Base-by-base conservation (phyloP, 495 filamentous ascomycete genomes). In the Neurospora sp. region DNA sequence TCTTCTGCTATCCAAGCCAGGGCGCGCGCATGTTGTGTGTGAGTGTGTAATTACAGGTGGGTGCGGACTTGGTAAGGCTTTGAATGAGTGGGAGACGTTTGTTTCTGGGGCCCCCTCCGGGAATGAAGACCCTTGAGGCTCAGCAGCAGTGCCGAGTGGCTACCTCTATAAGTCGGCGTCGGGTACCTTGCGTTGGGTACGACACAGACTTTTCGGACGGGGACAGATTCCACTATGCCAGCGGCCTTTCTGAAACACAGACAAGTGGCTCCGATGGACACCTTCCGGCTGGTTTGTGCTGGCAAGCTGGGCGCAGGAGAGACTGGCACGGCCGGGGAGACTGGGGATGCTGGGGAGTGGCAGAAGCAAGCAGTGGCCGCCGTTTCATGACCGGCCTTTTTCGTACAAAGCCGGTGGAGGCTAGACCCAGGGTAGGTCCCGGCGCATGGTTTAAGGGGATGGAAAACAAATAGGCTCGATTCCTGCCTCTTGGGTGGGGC, bases 241-340 rank as follows among this genome's bases (percentile, higher is more conserved):
- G 76, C 73, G 73, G 69, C 53, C 73, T 73, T 72, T 73, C 71
- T 79, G 78, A 80, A 77, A 79, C 77, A 79, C 70, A 73, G 76
- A 77, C 78, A 80, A 74, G 77, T 79, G 78, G 76, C 78, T 40
- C 53, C 27, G 53, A 39, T 74, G 69, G 73, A 59, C 42, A 66
- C 39, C 61, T 70, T 75, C 27, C 53, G 14, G 53, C 53, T 66
- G 53, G 53, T 66, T 66, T 66, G 53, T 66, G 53, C 53, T 66
- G 53, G 53, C 53, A 61, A 31, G 53, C 53, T 61, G 53, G 53
- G 22, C 53, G 53, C 53, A 61, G 22, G 53, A 61, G 22, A 61
- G 53, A 61, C 53, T 8, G 53, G 53, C 53, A 66, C 22, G 53
- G 2, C 27, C 12, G 27, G 53, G 27, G 7, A 66, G 53, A 66